Percentiles rank a stretch among this genome's conserved stretches.
Conservation (phyloP, 495 filamentous ascomycete genomes). For the Neurospora discreta region DNA sequence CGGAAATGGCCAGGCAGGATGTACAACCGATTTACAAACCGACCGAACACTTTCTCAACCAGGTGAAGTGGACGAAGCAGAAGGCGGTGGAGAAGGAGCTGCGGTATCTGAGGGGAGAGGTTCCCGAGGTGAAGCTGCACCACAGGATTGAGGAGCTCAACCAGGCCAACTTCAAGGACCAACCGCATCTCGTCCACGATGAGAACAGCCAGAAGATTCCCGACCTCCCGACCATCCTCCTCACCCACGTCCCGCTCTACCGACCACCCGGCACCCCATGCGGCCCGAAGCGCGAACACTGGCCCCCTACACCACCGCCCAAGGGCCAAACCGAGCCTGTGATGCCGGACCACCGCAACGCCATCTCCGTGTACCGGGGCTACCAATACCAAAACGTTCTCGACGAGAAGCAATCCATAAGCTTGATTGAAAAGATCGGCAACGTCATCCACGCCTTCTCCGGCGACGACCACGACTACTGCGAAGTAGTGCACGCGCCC, state of each 20-base stretch:
- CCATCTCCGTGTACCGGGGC: slow-evolving; percentile 61
- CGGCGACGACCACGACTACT: slow-evolving; percentile 98
- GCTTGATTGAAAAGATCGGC: slow-evolving; percentile 60
- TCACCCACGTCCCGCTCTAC: slow-evolving; percentile 87
- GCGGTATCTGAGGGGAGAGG: slow-evolving; percentile 36
- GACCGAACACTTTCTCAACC: slow-evolving; percentile 62
- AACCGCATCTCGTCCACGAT: slow-evolving; percentile 25
- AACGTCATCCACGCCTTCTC: slow-evolving; percentile 76
- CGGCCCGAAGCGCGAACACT: slow-evolving; percentile 76
- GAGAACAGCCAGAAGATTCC: slow-evolving; percentile 8
- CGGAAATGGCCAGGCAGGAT: slow-evolving; percentile 33
- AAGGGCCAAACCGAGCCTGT: slow-evolving; percentile 42
- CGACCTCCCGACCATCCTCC: slow-evolving; percentile 70
- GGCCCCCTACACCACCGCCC: slow-evolving; percentile 54
- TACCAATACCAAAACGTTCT: slow-evolving; percentile 98
- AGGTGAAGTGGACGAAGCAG: slow-evolving; percentile 39
- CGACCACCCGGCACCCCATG: slow-evolving; percentile 73
- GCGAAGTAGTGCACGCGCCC: slow-evolving; percentile 68
- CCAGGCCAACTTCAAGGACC: slow-evolving; percentile 26
- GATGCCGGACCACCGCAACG: slow-evolving; percentile 61
- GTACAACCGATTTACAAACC: slow-evolving; percentile 58
- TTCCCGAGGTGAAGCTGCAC: slow-evolving; percentile 35
- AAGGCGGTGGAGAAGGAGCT: slow-evolving; percentile 46
- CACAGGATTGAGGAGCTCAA: slow-evolving; percentile 42
- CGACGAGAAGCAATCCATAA: slow-evolving; percentile 55